Base-by-base conservation (phyloP, 2,329 filamentous ascomycete genomes). In the Penicillium fuscoglaucum region DNA sequence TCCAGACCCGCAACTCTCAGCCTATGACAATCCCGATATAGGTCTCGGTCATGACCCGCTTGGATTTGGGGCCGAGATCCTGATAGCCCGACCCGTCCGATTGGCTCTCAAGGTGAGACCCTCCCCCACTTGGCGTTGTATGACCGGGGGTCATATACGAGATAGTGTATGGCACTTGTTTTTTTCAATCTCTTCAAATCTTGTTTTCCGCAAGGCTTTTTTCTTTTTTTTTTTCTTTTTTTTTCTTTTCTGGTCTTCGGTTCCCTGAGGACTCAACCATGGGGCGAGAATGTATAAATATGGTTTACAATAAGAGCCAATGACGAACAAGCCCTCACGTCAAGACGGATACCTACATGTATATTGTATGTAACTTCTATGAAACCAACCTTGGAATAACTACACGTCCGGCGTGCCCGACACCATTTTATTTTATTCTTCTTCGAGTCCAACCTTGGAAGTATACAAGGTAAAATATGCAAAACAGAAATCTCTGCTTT, bases 1-100 rank as follows among this genome's bases (percentile, higher is more conserved):
- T 39, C 28, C 15, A 24, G 45, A 24, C 53, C 46, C 53, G 35
- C 26, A 51, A 29, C 21, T 29, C 24, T 51, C 39, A 51, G 12
- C 53, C 53, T 51, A 55, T 55, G 15, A 13, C 17, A 48, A 50
- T 50, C 28, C 28, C 52, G 46, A 37, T 26, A 48, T n/a, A 37
- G 15, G 9, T 26, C 9, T 48, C 46, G 46, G 46, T 13, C 29
- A 48, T 15, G 46, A 21, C 15, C 46, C 46, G 21, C 15, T 9
- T 37, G 31, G 19, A 12, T 48, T 35, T 21, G 8, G 43, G 29
- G 31, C 46, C 46, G 46, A 48, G 19, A 26, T 26, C 17, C 21
- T 48, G 19, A 17, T 37, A 37, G 46, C 21, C 46, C 46, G 46
- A 37, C 15, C 9, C 19, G 39, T 1, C 33, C 48, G 35, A 51